These are phyloP conservation scores for Aphanomyces astaci DNA, from an alignment of 352 stramenopile genomes.

Conservation along the genomic window DNA sequence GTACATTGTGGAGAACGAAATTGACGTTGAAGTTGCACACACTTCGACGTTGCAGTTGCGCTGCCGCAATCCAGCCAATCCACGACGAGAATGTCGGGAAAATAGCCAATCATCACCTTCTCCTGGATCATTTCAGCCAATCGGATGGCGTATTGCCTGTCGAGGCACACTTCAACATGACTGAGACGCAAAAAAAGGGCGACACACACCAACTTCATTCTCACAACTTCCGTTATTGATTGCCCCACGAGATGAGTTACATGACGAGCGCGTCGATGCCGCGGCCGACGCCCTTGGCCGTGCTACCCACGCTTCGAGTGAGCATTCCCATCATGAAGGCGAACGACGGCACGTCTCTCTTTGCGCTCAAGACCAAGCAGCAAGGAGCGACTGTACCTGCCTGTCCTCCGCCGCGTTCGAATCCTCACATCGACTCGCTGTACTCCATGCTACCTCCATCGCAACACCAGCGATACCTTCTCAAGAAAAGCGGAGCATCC, in stretches of 20 bases:
- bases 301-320: background rate
- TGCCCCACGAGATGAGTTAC: background rate
- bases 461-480: conserved; percentile 4
- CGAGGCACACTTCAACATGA: background rate
- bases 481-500: background rate
- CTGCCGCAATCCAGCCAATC: conserved; percentile 7
- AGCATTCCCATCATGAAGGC: background rate
- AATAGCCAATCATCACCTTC: background rate
- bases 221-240: background rate
- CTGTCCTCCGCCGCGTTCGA: too few relatives aligned
- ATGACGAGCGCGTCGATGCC: background rate
- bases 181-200: background rate
- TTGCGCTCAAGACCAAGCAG: background rate
- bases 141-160: background rate
- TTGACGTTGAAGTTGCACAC: conserved; percentile 23
- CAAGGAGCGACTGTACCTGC: background rate
- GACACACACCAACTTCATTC: background rate
- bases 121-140: conserved; percentile 5
- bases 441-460: background rate
- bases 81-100: background rate
- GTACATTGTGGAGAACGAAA: conserved; percentile 12
- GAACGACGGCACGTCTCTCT: background rate
- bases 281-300: background rate
- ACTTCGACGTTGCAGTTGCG: background rate
- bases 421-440: background rate